Base-by-base conservation (phyloP, 805 yeast species). In the Myxozyma melibiosi region DNA sequence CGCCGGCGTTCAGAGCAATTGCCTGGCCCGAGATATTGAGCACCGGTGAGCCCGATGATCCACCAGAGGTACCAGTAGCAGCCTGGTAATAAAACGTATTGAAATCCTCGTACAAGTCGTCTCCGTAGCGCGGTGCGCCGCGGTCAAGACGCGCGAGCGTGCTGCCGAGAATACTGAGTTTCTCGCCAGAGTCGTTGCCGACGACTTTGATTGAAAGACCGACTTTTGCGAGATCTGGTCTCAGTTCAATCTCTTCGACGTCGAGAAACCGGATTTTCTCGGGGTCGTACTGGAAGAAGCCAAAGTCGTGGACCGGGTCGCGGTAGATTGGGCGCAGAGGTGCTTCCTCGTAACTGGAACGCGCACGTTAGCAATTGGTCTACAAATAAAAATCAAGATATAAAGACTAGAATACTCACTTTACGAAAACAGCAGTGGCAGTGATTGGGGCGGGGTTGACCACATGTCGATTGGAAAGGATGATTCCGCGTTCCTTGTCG, bases 41-140 rank as follows among this genome's bases (percentile, higher is more conserved):
- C n/a, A 60, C 64, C 9, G 64, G 64, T 8, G 64, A 60, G 8
- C 64, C 64, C 1, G 61, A 55, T 8, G 64, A 60, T 14, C 64
- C 64, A 9, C 64, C 64, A 13, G 64, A 60, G 2, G 64, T 60
- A 6, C 64, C 64, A 2, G 64, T 60, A 14, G 64, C 64, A n/a
- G 64, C 64, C 34, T 60, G 64, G 33, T 30, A 60, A 41, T 60
- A 60, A 24, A 60, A 60, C 20, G 64, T 60, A 18, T 60, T 58
- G 54, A 60, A 60, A 31, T 60, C 64, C 25, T 60, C 61, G 30
- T 60, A 60, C 7, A 41, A 33, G 44, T 53, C 62, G 37, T 60
- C 64, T 9, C 64, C 64, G 27, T 60, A 60, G 11, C 55, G 51
- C 5, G 64, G 64, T 2, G 64, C 64, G 9, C 59, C 43, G 14